These are phyloP conservation scores for Salix purpurea DNA, from an alignment of 345 rosid species.

Conservation along the genomic window DNA sequence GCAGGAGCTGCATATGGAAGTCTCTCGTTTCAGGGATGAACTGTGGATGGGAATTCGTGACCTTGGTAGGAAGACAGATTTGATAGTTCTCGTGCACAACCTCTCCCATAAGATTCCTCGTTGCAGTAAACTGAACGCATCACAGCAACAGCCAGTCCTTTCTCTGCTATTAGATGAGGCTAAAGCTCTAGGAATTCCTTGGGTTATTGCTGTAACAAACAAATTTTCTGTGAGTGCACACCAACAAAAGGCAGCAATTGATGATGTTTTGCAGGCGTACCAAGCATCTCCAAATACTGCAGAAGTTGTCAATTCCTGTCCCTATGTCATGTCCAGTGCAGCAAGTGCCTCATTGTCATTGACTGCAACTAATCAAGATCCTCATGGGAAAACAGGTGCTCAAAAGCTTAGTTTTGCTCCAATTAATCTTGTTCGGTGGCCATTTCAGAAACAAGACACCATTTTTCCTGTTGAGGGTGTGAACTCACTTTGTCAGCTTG, in stretches of 20 bases:
- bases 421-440: conserved; percentile 56
- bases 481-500: conserved; percentile 65
- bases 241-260: conserved; percentile 78
- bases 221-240: conserved; percentile 97
- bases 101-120: conserved; percentile 84
- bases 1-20: conserved; percentile 71
- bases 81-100: conserved; percentile 87
- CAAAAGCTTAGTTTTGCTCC: conserved; percentile 68
- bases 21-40: conserved; percentile 77
- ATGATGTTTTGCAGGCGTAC: conserved; percentile 70
- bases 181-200: conserved; percentile 89
- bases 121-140: conserved; percentile 41
- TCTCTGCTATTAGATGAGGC: conserved; percentile 77
- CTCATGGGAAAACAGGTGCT: conserved; percentile 42
- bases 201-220: conserved; percentile 93
- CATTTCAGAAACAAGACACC: conserved; percentile 73
- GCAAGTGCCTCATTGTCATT: conserved; percentile 68
- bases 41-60: conserved; percentile 83
- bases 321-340: conserved; percentile 63
- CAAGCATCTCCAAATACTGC: conserved; percentile 65
- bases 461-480: conserved; percentile 79
- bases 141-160: conserved; percentile 69
- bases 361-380: conserved; percentile 51
- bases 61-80: conserved; percentile 71
- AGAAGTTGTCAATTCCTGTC: conserved; percentile 79